phyloP scores from a whole-genome alignment of 2,329 filamentous ascomycete species.

The Neonectria faginata region DNA sequence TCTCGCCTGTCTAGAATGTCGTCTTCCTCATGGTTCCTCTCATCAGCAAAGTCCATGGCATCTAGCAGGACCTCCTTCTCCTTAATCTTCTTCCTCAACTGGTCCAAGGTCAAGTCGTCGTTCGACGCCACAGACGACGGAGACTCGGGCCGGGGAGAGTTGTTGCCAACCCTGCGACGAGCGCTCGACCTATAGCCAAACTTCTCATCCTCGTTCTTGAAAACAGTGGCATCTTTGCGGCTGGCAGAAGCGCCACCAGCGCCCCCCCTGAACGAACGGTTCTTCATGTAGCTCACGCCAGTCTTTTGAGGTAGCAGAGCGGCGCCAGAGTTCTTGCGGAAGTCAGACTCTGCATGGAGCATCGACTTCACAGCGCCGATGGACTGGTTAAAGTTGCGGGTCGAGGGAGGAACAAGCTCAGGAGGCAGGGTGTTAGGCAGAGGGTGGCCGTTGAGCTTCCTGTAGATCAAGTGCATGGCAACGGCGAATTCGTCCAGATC shows the following conservation, averaged over 20 bases:
- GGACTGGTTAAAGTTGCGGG: slow-evolving; percentile 90
- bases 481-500: slow-evolving; percentile 98
- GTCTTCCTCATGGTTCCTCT: slow-evolving; percentile 89
- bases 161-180: slow-evolving; percentile 83
- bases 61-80: slow-evolving; percentile 96
- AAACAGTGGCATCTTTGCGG: slow-evolving; percentile 95
- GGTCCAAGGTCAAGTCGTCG: slow-evolving; percentile 87
- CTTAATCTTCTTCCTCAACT: slow-evolving; percentile 89
- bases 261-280: slow-evolving; percentile 84
- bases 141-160: slow-evolving; percentile 84
- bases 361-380: slow-evolving; percentile 93
- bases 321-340: slow-evolving; percentile 88
- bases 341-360: slow-evolving; percentile 88
- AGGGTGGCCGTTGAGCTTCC: slow-evolving; percentile 95
- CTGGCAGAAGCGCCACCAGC: slow-evolving; percentile 67
- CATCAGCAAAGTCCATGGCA: slow-evolving; percentile 95
- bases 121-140: slow-evolving; percentile 76
- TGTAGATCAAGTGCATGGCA: slow-evolving; percentile 98
- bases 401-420: slow-evolving; percentile 94
- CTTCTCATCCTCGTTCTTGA: slow-evolving; percentile 94
- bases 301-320: slow-evolving; percentile 94
- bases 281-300: slow-evolving; percentile 98
- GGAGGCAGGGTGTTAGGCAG: slow-evolving; percentile 88
- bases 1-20: slow-evolving; percentile 92
- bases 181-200: slow-evolving; percentile 95